Conservation (phyloP, 495 filamentous ascomycete genomes). For the Baudoinia panamericana region DNA sequence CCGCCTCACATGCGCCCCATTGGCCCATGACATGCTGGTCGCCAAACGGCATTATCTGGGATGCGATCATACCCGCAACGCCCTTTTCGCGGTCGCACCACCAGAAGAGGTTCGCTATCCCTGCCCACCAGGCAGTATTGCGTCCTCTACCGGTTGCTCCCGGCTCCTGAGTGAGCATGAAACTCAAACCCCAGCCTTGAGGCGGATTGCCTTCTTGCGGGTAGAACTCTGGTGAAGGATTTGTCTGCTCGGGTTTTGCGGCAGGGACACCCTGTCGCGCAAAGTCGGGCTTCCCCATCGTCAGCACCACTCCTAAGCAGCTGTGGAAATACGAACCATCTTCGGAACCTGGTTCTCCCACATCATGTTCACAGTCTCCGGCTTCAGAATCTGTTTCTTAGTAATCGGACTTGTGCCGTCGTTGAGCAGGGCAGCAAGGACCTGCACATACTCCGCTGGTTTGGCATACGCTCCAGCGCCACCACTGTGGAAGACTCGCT, state of each 20-base stretch:
- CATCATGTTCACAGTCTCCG: slow-evolving; percentile 43
- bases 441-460: slow-evolving; percentile 41
- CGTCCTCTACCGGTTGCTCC: slow-evolving; percentile 37
- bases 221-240: slow-evolving; percentile 36
- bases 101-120: slow-evolving; percentile 49
- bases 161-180: slow-evolving; percentile 35
- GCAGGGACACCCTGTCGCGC: slow-evolving; percentile 32
- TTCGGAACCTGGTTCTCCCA: slow-evolving; percentile 48
- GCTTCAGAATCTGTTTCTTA: slow-evolving; percentile 33
- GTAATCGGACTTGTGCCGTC: slow-evolving; percentile 34
- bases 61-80: slow-evolving; percentile 42
- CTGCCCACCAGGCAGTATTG: slow-evolving; percentile 43
- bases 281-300: slow-evolving; percentile 34
- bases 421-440: slow-evolving; percentile 28
- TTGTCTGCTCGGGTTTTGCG: slow-evolving; percentile 41
- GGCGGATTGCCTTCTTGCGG: slow-evolving; percentile 37
- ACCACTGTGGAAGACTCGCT: slow-evolving; percentile 37
- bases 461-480: slow-evolving; percentile 44
- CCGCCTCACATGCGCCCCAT: slow-evolving; percentile 17
- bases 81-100: slow-evolving; percentile 47
- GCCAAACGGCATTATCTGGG: slow-evolving; percentile 47
- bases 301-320: background rate
- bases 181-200: slow-evolving; percentile 49
- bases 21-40: slow-evolving; percentile 16
- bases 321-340: slow-evolving; percentile 1